These are phyloP conservation scores for Geranium rotundifolium DNA, from an alignment of 345 rosid genomes.

Conservation along the genomic window DNA sequence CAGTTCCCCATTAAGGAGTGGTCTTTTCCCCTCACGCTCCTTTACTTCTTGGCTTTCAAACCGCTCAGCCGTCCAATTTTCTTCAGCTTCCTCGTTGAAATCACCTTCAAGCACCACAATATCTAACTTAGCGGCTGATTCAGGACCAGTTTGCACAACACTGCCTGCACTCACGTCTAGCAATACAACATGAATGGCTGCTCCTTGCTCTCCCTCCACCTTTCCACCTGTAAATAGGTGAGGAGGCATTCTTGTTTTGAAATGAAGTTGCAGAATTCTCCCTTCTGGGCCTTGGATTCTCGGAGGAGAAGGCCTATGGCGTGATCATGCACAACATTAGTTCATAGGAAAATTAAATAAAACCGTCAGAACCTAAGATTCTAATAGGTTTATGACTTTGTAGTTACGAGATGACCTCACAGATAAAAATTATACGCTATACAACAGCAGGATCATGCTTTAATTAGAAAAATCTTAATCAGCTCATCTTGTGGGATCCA, in stretches of 20 bases:
- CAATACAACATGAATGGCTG: slow-evolving; percentile 69
- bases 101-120: slow-evolving; percentile 82
- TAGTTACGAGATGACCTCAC: no score
- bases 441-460: no score
- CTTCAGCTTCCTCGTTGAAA: slow-evolving; percentile 56
- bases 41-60: slow-evolving; percentile 67
- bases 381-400: no score
- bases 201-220: slow-evolving; percentile 85
- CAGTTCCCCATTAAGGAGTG: slow-evolving; percentile 74
- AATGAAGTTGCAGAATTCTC: slow-evolving; percentile 55
- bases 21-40: slow-evolving; percentile 86
- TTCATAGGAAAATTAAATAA: neutral
- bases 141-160: slow-evolving; percentile 52
- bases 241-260: slow-evolving; percentile 80
- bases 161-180: slow-evolving; percentile 45
- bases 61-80: slow-evolving; percentile 59
- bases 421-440: no score
- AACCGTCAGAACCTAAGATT: neutral
- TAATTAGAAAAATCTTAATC: no score
- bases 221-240: slow-evolving; percentile 89
- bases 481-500: no score
- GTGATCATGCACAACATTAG: neutral
- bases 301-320: slow-evolving; percentile 45
- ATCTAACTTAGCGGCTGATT: slow-evolving; percentile 55
- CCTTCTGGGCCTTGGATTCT: slow-evolving; percentile 55